A percentile compares a stretch with the other conserved stretches of the same genome.
Conservation (phyloP, 495 filamentous ascomycete species). For the Halenospora varia region DNA sequence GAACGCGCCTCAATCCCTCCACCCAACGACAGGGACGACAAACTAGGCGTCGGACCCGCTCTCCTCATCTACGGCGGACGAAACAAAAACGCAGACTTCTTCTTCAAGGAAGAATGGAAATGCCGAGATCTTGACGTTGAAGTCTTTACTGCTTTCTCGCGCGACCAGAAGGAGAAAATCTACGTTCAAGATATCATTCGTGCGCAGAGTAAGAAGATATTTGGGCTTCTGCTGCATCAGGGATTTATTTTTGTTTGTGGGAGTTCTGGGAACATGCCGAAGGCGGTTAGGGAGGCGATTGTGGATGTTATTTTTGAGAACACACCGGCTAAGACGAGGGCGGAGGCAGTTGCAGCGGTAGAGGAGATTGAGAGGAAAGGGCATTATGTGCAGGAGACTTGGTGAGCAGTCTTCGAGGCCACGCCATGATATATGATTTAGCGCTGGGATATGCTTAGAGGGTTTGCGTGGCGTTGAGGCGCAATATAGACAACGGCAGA, state of each 20-base stretch:
- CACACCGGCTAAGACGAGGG: no score
- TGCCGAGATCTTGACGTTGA: constrained; percentile 29
- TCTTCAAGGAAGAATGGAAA: constrained; percentile 74
- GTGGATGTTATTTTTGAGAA: constrained; percentile 62
- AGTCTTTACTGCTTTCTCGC: constrained; percentile 79
- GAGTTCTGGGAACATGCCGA: constrained; percentile 80
- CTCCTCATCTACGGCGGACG: constrained; percentile 79
- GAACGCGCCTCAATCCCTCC: constrained; percentile 41
- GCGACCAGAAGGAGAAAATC: constrained; percentile 67
- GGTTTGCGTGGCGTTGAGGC: no score
- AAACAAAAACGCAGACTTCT: constrained; percentile 68
- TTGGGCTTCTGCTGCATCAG: constrained; percentile 47
- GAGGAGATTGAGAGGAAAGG: no score
- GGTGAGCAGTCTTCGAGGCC: no score
- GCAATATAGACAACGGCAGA: no score
- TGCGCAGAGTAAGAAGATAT: constrained; percentile 53
- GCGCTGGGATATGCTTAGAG: no score
- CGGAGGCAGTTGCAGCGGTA: no score
- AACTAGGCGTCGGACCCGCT: constrained; percentile 23
- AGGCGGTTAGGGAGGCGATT: constrained; percentile 78
- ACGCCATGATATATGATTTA: no score
- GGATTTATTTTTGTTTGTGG: constrained; percentile 79
- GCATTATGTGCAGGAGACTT: no score
- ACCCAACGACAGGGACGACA: constrained; percentile 18
- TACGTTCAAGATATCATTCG: constrained; percentile 89